Evolutionary conservation across 768 basidiomycete genomes (phyloP).

Genomic region (Mycena maculata): DNA sequence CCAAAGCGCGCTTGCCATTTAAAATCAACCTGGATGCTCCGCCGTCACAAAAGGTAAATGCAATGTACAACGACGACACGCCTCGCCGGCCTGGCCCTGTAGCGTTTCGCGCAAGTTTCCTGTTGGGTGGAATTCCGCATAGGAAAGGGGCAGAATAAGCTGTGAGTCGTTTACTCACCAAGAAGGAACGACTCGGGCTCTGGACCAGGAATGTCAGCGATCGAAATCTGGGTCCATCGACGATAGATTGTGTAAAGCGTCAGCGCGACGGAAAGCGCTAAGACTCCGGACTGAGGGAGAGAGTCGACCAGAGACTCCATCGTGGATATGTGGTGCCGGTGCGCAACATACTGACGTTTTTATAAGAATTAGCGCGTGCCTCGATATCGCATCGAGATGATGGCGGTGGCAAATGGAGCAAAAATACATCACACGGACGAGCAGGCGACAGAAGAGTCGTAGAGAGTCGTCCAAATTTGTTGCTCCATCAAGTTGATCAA

Average conservation of each 20-base stretch:
- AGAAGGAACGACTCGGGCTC: conserved; percentile 60
- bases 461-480: too few species aligned
- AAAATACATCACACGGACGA: too few species aligned
- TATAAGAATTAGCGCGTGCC: too few species aligned
- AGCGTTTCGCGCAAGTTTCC: conserved; percentile 63
- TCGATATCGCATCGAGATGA: too few species aligned
- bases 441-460: too few species aligned
- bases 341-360: too few species aligned
- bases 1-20: conserved; percentile 63
- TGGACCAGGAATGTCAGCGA: conserved; percentile 62
- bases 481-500: too few species aligned
- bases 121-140: conserved; percentile 32
- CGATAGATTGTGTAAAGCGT: conserved; percentile 46
- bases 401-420: too few species aligned
- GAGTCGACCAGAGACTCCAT: not conserved
- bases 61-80: not conserved
- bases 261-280: not conserved
- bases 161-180: conserved; percentile 45
- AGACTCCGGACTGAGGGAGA: too few species aligned
- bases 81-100: conserved; percentile 60
- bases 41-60: not conserved
- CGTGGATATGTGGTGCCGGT: not conserved
- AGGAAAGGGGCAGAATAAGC: not conserved
- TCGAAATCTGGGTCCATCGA: conserved; percentile 51
- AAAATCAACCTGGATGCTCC: conserved; percentile 53